Base-by-base conservation (phyloP, 345 rosid genomes). In the Clausena lansium region DNA sequence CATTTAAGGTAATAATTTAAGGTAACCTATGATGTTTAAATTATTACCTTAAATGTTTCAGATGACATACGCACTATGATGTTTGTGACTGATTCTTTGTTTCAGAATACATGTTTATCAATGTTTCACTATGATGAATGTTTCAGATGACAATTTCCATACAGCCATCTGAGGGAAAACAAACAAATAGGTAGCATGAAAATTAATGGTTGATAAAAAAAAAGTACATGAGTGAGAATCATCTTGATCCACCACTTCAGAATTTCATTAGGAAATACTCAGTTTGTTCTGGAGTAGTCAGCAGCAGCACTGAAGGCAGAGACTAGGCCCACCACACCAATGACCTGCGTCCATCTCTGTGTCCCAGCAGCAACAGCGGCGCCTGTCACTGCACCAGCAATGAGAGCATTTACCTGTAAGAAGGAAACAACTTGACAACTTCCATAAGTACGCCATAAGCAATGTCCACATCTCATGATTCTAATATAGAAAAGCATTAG, bases 301-400 rank as follows among this genome's bases (percentile, higher is more conserved):
- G 92, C 95, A 74, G 92, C 90, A 77, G 84, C 89, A 59, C 92
- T 84, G 50, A 87, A 84, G 73, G 85, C 93, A 71, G 98, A 88
- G 14, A 90, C 88, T 61, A 93, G 82, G 20, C 91, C 87, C 78
- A 97, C 92, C 32, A 80, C 86, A 74, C 82, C 83, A 57, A 88
- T 75, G 35, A 94, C 87, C 62, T 87, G 89, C 0, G 81, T 83
- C 93, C 86, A 88, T 75, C 85, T 89, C 81, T 93, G 84, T 52
- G 97, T 85, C 73, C 86, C 82, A 28, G 91, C 87, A 71, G 94
- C 91, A 76, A 88, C 86, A 47, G 91, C 90, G 76, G 95, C 98
- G 32, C 94, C 98, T 39, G 97, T 93, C 62, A 87, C 88, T 76
- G 90, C 95, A 36, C 97, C 98, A 33, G 89, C 98, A 33, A 91